These are phyloP conservation scores for Lipomyces spencermartinsiae DNA, from an alignment of 805 yeast species.

Conservation along the genomic window DNA sequence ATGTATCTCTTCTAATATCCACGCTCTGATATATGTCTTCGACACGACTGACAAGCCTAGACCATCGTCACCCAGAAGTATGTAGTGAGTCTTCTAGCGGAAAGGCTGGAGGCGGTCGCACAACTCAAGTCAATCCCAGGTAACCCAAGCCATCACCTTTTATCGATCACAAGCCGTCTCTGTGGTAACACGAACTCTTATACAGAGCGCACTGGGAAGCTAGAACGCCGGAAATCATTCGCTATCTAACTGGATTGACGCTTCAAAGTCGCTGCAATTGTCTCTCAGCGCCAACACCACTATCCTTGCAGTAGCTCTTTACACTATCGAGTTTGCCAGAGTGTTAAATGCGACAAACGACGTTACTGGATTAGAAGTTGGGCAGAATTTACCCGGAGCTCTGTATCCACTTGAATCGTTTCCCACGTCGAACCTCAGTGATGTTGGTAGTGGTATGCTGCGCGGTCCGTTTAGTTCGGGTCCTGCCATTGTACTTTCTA, in stretches of 20 bases:
- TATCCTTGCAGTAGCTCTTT: constrained; percentile 68
- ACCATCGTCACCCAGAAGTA: constrained; percentile 47
- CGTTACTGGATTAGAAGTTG: constrained; percentile 44
- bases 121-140: constrained; percentile 81
- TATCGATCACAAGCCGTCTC: constrained; percentile 73
- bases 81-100: constrained; percentile 66
- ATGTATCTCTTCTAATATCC: neutral
- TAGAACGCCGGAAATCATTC: constrained; percentile 78
- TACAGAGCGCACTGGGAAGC: constrained; percentile 65
- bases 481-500: constrained; percentile 63
- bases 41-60: constrained; percentile 62
- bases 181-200: constrained; percentile 64
- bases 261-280: constrained; percentile 59
- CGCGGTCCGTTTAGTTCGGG: constrained; percentile 70
- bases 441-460: constrained; percentile 56
- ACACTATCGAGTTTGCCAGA: constrained; percentile 62
- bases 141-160: constrained; percentile 68
- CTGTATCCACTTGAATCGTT: constrained; percentile 59
- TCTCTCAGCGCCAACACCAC: constrained; percentile 68
- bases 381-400: constrained; percentile 39
- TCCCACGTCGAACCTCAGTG: constrained; percentile 53
- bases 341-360: constrained; percentile 55
- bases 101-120: constrained; percentile 76
- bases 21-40: constrained; percentile 3
- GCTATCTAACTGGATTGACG: constrained; percentile 53